Conservation (phyloP, 345 rosid genomes). For the Heritiera fomes region DNA sequence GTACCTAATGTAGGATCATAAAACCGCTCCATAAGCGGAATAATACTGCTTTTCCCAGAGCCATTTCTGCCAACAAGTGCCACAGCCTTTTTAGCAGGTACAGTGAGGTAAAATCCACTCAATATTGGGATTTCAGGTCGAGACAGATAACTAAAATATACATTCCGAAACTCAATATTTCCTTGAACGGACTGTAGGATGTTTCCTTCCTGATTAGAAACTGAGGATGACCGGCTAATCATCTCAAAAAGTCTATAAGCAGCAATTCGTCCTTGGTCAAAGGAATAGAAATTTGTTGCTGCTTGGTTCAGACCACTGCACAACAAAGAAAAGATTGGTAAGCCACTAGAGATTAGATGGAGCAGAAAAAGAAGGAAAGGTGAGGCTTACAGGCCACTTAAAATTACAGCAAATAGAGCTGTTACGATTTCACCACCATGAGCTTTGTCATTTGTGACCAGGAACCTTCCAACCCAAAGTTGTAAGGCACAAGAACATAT, state of each 20-base stretch:
- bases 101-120: conserved; percentile 97
- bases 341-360: conserved; percentile 15
- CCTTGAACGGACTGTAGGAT: conserved; percentile 64
- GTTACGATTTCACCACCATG: conserved; percentile 91
- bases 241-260: conserved; percentile 98
- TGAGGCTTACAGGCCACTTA: conserved; percentile 96
- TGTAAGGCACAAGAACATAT: conserved; percentile 96
- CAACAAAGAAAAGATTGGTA: conserved; percentile 17
- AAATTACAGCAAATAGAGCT: conserved; percentile 86
- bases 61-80: conserved; percentile 99
- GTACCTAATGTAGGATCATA: conserved; percentile 99
- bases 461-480: conserved; percentile 92
- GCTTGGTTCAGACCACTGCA: conserved; percentile 97
- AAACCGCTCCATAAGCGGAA: conserved; percentile 99
- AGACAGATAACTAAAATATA: conserved; percentile 97
- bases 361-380: conserved; percentile 28
- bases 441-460: conserved; percentile 55
- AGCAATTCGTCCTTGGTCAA: conserved; percentile 99
- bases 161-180: conserved; percentile 95
- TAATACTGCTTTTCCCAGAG: conserved; percentile 98
- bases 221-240: conserved; percentile 91
- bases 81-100: conserved; percentile 93
- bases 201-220: conserved; percentile 75
- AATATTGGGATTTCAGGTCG: conserved; percentile 98
- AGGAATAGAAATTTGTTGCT: conserved; percentile 96